Base-by-base conservation (phyloP, 805 yeast species). In the Pichia rugopelliculosa region DNA sequence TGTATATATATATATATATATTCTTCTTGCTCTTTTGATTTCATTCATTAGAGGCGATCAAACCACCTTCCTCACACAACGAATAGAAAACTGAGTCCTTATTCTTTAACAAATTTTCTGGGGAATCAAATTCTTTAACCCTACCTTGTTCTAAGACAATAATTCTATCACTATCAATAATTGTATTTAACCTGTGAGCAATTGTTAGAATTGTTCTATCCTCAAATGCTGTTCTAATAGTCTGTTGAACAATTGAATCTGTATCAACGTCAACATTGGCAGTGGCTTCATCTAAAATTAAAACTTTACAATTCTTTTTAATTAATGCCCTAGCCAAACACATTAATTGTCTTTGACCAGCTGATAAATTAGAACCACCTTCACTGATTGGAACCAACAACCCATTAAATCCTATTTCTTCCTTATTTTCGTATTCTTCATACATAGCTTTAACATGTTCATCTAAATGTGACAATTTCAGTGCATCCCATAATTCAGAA, bases 231-330 rank as follows among this genome's bases (percentile, higher is more conserved):
- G 73, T 67, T 65, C 93, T 74, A 44, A 86, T 86, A 1, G 95
- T 86, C 52, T 82, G 79, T 68, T 86, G 95, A 45, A 86, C 73
- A 47, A 85, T 75, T 52, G 79, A 69, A 65, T 86, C 95, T 3
- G 95, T 86, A 60, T 84, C 87, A 34, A 85, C 90, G 66, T 86
- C 95, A 44, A 86, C 93, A 6, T 91, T 89, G 5, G 95, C 93
- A 3, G 95, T 86, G 12, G 95, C 95, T 66, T 86, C 95, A 65
- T 86, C 95, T 58, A 86, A 67, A 9, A 86, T 80, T 53, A 86
- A 70, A 38, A 86, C 75, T 50, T 80, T 77, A 41, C 59, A 52
- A 7, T 80, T 70, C 36, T 79, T 75, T 52, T 80, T 80, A 53
- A 84, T 71, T 51, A 86, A 68, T 1, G 90, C 93, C 61, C 95